These are phyloP conservation scores for Tetrahymena malaccensis DNA, from an alignment of 73 alveolate species.

Conservation along the genomic window DNA sequence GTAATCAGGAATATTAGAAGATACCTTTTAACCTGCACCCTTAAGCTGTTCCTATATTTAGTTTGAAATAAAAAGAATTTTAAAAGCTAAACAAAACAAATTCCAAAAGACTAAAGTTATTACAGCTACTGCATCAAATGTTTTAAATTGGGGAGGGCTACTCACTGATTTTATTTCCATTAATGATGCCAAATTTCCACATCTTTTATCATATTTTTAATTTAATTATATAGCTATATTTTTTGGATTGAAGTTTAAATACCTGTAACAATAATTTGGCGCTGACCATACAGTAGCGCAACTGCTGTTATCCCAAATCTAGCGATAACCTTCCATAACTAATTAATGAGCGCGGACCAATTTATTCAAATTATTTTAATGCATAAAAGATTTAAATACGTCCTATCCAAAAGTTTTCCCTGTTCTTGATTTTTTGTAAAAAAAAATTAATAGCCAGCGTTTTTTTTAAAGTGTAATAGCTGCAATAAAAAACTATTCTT, in stretches of 20 bases:
- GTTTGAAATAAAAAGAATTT: not conserved
- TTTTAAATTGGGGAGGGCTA: not conserved
- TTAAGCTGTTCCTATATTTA: not conserved
- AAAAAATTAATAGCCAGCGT: not conserved
- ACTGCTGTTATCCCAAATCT: conserved; percentile 66
- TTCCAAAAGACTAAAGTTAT: not conserved
- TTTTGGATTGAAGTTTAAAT: not conserved
- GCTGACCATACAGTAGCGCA: conserved; percentile 61
- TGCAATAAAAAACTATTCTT: not conserved
- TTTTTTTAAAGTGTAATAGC: not conserved
- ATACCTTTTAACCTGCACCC: not conserved
- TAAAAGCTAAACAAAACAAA: not conserved
- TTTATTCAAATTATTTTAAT: conserved; percentile 1
- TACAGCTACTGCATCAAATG: not conserved
- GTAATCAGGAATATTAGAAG: not conserved
- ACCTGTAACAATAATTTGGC: conserved; percentile 81
- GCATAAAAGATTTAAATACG: not conserved
- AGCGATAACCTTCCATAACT: conserved; percentile 85
- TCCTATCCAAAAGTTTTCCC: conserved; percentile 35
- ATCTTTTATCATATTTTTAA: not conserved
- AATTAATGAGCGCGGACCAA: conserved; percentile 70
- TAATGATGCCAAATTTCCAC: not conserved
- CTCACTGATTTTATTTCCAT: not conserved
- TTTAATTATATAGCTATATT: not conserved
- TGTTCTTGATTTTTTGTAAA: not conserved